These are phyloP conservation scores for Cladosporium oxysporum DNA, from an alignment of 2,329 filamentous ascomycete genomes.

Conservation along the genomic window DNA sequence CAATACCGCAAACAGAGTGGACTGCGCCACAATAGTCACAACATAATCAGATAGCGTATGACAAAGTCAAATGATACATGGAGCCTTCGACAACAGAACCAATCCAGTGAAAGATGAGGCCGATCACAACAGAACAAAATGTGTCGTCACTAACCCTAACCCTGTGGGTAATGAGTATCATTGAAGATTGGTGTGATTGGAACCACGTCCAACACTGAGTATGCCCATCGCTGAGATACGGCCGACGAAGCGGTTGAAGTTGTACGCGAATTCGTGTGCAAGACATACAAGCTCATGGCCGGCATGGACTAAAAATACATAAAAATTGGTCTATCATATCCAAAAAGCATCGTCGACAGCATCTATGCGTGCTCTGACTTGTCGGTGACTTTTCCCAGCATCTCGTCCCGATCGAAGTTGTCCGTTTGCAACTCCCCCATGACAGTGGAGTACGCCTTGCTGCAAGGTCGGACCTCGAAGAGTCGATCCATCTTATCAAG, in stretches of 20 bases:
- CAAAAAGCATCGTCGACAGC: neutral
- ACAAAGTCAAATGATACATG: neutral
- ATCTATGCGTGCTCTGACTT: neutral
- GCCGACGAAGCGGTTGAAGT: neutral
- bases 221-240: neutral
- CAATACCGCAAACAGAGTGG: neutral
- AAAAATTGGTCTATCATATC: neutral
- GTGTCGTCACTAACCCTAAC: neutral
- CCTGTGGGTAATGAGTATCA: neutral
- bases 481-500: constrained; percentile 21
- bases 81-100: neutral
- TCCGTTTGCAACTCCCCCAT: constrained; percentile 18
- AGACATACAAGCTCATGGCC: neutral
- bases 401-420: constrained; percentile 14
- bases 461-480: constrained; percentile 47
- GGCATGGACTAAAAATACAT: neutral
- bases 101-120: neutral
- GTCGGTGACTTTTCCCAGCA: constrained; percentile 6
- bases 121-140: neutral
- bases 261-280: neutral
- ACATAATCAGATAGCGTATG: neutral
- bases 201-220: neutral
- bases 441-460: constrained; percentile 44
- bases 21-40: neutral
- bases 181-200: too few species aligned